Evolutionary conservation across 306 rosid species (phyloP), one percentile per base, ranked within the genome.

Genomic region (Malus domestica): DNA sequence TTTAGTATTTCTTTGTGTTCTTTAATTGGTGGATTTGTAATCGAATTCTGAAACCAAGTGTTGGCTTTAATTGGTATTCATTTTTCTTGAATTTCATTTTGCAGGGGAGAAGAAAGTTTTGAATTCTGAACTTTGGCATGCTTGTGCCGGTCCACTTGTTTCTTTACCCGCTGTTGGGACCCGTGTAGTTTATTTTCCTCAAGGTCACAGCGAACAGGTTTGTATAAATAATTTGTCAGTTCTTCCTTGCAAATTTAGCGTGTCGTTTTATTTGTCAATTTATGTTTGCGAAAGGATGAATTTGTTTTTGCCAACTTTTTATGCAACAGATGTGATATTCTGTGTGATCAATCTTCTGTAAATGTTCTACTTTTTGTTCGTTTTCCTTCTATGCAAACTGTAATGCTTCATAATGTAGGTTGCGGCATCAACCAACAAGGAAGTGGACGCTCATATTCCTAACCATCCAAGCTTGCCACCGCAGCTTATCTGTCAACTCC

Each of bases 121-220:
- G 67, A 94, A 94, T 80, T 91, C 98, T 51, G 98, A 94, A 82
- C 98, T 94, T 46, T 94, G 98, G 98, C 98, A 91, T 83, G 98
- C 98, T 45, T 94, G 98, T 88, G 98, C 98, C 35, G 97, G 98
- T 32, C 97, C 98, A 72, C 97, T 94, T 73, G 97, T 94, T 78
- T 94, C 96, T 60, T 85, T 94, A 18, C 97, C 98, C 8, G 93
- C 89, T 42, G 86, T 90, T 44, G 97, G 98, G 64, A 91, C 97
- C 69, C 93, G 97, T 29, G 98, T 91, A 27, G 96, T 91, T 35
- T 94, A 94, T 78, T 94, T 94, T 77, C 96, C 98, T 66, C 98
- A 91, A 85, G 98, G 98, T 77, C 98, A 94, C 42, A 94, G 98
- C 73, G 98, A 94, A 75, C 98, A 94, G 87, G 98, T 93, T 59